phyloP scores from a whole-genome alignment of 805 yeast genomes.

The Metschnikowia shivogae region DNA sequence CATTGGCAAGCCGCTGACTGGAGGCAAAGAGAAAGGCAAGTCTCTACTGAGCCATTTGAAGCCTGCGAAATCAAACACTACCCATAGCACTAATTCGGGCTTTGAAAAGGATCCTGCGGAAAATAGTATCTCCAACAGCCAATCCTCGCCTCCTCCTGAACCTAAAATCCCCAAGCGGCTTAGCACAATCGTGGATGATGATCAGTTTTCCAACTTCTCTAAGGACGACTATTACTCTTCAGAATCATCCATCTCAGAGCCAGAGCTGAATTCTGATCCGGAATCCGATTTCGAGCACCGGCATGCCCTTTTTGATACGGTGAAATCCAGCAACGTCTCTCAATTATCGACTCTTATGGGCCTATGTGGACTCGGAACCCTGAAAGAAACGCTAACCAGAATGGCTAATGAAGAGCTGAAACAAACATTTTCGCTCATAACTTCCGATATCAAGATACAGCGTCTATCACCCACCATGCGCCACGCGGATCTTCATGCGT shows the following conservation, averaged over 20 bases:
- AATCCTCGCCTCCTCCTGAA: not conserved
- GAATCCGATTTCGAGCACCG: slow-evolving; percentile 19
- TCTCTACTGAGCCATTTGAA: not conserved
- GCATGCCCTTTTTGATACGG: slow-evolving; percentile 23
- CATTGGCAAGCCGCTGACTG: not conserved
- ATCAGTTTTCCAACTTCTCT: slow-evolving; percentile 16
- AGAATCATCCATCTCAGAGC: not conserved
- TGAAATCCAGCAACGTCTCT: slow-evolving; percentile 14
- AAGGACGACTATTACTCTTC: slow-evolving; percentile 14
- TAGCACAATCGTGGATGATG: slow-evolving; percentile 28
- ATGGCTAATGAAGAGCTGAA: slow-evolving; percentile 33
- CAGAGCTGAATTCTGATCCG: not conserved
- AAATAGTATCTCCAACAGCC: too few species aligned
- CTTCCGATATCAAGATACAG: slow-evolving; percentile 20
- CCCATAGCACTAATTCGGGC: too few species aligned
- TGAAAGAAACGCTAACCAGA: slow-evolving; percentile 15
- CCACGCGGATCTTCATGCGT: slow-evolving; percentile 16
- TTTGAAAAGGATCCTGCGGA: too few species aligned
- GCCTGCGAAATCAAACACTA: not conserved
- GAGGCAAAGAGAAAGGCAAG: not conserved
- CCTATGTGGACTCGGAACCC: slow-evolving; percentile 30
- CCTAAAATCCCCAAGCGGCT: slow-evolving; percentile 12
- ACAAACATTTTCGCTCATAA: slow-evolving; percentile 29
- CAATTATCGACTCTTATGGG: slow-evolving; percentile 32
- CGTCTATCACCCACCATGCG: slow-evolving; percentile 23